These are phyloP conservation scores for Monascus purpureus DNA, from an alignment of 495 filamentous ascomycete genomes.

Conservation along the genomic window DNA sequence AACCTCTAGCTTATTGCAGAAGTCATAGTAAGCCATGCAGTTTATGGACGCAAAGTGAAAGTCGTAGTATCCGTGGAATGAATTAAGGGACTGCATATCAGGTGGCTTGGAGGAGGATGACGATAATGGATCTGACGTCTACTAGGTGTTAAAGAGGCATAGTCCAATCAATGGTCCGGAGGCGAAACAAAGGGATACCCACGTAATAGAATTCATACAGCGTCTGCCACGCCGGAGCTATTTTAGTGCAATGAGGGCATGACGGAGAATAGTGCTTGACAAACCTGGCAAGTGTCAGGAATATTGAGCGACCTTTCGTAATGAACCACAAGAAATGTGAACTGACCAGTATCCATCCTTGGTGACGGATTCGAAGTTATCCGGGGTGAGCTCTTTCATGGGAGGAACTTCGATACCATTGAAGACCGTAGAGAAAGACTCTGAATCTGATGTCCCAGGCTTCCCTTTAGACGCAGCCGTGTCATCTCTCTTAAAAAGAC, in stretches of 20 bases:
- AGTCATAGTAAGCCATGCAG: slow-evolving; percentile 64
- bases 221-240: slow-evolving; percentile 81
- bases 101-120: slow-evolving; percentile 26
- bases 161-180: neutral
- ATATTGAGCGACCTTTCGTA: neutral
- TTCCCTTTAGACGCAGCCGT: slow-evolving; percentile 7
- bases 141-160: slow-evolving; percentile 9
- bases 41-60: slow-evolving; percentile 80
- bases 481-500: slow-evolving; percentile 16
- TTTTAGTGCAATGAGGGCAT: slow-evolving; percentile 66
- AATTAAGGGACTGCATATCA: slow-evolving; percentile 40
- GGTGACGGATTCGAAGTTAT: slow-evolving; percentile 39
- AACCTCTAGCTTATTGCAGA: slow-evolving; percentile 54
- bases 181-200: slow-evolving; percentile 6
- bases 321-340: too few relatives aligned
- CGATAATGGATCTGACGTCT: slow-evolving; percentile 62
- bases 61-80: slow-evolving; percentile 64
- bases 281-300: slow-evolving; percentile 36
- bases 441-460: slow-evolving; percentile 7
- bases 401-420: slow-evolving; percentile 70
- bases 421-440: slow-evolving; percentile 44
- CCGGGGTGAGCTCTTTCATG: slow-evolving; percentile 45
- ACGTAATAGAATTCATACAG: slow-evolving; percentile 89
- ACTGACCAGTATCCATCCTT: slow-evolving; percentile 51
- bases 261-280: slow-evolving; percentile 65